These are phyloP conservation scores for Coniosporium tulheliwenetii DNA, from an alignment of 2,329 filamentous ascomycete species.

Conservation along the genomic window DNA sequence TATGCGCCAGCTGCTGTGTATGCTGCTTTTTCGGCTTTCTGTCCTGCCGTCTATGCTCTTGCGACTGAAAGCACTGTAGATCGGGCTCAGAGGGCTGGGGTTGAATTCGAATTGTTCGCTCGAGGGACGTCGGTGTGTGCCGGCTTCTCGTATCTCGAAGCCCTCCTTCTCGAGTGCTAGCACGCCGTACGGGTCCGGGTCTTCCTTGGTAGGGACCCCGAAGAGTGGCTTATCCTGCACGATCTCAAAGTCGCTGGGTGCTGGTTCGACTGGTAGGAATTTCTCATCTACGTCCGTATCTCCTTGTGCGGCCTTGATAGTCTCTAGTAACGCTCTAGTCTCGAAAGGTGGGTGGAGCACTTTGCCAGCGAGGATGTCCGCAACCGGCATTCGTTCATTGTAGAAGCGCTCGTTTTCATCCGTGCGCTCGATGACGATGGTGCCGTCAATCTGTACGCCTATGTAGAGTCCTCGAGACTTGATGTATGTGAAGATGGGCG, in stretches of 20 bases:
- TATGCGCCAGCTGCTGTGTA: slow-evolving; percentile 54
- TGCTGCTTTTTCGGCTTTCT: slow-evolving; percentile 23
- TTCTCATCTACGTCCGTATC: slow-evolving; percentile 56
- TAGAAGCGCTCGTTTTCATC: slow-evolving; percentile 85
- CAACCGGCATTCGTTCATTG: slow-evolving; percentile 45
- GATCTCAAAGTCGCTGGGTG: slow-evolving; percentile 60
- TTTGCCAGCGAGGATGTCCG: slow-evolving; percentile 48
- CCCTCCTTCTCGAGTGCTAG: slow-evolving; percentile 82
- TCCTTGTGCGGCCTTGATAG: slow-evolving; percentile 77
- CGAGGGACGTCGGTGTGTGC: slow-evolving; percentile 53
- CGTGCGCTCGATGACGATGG: slow-evolving; percentile 69
- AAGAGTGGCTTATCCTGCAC: slow-evolving; percentile 39
- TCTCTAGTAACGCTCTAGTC: slow-evolving; percentile 53
- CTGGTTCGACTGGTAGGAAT: slow-evolving; percentile 51
- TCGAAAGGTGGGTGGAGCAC: slow-evolving; percentile 39
- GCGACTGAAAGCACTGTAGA: slow-evolving; percentile 41
- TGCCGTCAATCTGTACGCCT: slow-evolving; percentile 75
- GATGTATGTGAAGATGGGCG: slow-evolving; percentile 71
- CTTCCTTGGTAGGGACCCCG: slow-evolving; percentile 62
- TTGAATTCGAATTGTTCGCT: slow-evolving; percentile 75
- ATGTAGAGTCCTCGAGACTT: slow-evolving; percentile 83
- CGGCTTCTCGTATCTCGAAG: slow-evolving; percentile 81
- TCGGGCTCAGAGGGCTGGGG: slow-evolving; percentile 59
- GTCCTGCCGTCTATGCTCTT: slow-evolving; percentile 58
- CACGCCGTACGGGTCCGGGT: slow-evolving; percentile 86